phyloP scores from a whole-genome alignment of 2,329 filamentous ascomycete genomes.

The Aureobasidium pullulans region DNA sequence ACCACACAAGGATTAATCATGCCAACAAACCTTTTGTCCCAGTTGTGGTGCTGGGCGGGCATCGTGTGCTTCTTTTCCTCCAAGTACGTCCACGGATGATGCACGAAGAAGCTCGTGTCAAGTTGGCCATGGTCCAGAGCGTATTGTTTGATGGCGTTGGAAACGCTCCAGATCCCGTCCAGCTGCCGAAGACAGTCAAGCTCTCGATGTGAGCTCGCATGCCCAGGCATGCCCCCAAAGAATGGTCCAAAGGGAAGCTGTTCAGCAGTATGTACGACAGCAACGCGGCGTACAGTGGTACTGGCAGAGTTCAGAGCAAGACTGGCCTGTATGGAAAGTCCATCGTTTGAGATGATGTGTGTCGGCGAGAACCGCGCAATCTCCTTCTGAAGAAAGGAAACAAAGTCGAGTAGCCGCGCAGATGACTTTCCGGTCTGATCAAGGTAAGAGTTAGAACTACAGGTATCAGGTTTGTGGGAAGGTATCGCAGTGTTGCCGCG shows the following conservation, averaged over 20 bases:
- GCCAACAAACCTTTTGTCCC: conserved; percentile 15
- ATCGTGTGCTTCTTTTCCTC: conserved; percentile 14
- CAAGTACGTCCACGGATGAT: conserved; percentile 19
- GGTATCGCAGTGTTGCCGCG: background rate
- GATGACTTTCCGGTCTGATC: background rate
- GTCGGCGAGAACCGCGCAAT: background rate
- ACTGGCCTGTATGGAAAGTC: background rate
- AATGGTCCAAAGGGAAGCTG: background rate
- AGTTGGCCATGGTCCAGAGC: conserved; percentile 16
- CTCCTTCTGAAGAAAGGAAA: background rate
- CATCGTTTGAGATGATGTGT: background rate
- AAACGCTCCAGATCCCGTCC: background rate
- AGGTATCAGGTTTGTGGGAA: background rate
- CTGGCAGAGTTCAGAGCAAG: background rate
- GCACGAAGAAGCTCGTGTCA: conserved; percentile 14
- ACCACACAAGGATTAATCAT: conserved; percentile 19
- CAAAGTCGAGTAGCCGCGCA: background rate
- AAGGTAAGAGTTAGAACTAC: background rate
- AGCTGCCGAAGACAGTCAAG: background rate
- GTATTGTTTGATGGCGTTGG: conserved; percentile 2
- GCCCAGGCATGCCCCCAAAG: background rate
- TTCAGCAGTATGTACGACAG: background rate
- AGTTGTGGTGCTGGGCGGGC: conserved; percentile 15
- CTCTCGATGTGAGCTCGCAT: background rate
- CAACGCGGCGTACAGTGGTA: background rate